These are phyloP conservation scores for Oryza longistaminata DNA, from an alignment of 176 grass and related monocot species.

Conservation along the genomic window DNA sequence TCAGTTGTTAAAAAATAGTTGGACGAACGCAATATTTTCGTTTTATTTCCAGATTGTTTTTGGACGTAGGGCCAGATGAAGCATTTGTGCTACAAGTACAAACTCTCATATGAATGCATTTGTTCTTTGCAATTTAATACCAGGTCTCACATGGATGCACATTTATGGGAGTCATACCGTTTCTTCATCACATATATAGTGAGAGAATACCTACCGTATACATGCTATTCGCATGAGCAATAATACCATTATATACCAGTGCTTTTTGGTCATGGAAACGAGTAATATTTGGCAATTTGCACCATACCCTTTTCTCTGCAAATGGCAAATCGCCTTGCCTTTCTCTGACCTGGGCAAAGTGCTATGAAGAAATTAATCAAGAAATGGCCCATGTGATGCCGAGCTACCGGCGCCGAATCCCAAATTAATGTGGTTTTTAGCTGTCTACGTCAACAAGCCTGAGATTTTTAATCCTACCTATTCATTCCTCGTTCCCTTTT, in stretches of 20 bases:
- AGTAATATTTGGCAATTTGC: not conserved
- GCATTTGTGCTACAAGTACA: not conserved
- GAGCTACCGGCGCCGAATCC: not conserved
- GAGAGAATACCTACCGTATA: slow-evolving; percentile 15
- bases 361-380: not conserved
- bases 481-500: not conserved
- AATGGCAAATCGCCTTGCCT: not conserved
- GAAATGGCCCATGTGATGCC: not conserved
- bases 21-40: not conserved
- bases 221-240: not conserved
- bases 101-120: not conserved
- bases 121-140: slow-evolving; percentile 1
- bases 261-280: not conserved
- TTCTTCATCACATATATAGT: not conserved
- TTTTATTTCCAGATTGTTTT: not conserved
- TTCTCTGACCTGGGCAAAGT: slow-evolving; percentile 12
- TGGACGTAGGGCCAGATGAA: not conserved
- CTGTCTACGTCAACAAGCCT: not conserved
- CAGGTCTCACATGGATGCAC: not conserved
- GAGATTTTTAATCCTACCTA: not conserved
- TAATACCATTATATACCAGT: not conserved
- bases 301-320: not conserved
- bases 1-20: too few relatives aligned
- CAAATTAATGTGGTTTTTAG: not conserved
- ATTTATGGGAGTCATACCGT: slow-evolving; percentile 1